Evolutionary conservation across 164 flowering plant species (phyloP).

Genomic region (Magnolia changhungtana): DNA sequence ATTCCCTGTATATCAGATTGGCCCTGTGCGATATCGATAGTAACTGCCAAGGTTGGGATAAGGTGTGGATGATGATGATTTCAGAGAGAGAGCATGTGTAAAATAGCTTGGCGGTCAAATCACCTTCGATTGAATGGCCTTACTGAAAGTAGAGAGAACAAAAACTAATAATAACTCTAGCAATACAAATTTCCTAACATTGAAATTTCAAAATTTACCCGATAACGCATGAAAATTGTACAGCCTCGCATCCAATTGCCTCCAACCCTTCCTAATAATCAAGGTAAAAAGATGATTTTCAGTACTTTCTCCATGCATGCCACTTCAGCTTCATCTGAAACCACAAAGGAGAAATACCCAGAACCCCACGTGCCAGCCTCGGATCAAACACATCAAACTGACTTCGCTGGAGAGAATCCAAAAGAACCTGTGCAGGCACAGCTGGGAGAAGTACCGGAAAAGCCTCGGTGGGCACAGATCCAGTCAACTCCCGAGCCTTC

Average conservation of each 20-base stretch:
- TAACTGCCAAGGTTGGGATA: too few species aligned
- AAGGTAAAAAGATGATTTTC: conserved; percentile 12
- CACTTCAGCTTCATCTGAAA: conserved; percentile 81
- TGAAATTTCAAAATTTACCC: not conserved
- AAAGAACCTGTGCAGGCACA: conserved; percentile 72
- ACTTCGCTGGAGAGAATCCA: conserved; percentile 58
- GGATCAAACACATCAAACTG: conserved; percentile 93
- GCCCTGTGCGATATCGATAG: too few species aligned
- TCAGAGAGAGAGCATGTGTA: too few species aligned
- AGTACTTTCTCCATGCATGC: conserved; percentile 81
- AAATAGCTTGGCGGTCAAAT: too few species aligned
- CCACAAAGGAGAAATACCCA: conserved; percentile 84
- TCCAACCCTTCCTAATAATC: not conserved
- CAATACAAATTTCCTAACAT: not conserved
- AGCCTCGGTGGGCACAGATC: conserved; percentile 74
- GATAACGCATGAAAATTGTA: not conserved
- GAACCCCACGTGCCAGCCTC: conserved; percentile 58
- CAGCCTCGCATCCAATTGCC: not conserved
- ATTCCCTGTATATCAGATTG: too few species aligned
- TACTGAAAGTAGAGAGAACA: not conserved
- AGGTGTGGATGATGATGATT: too few species aligned
- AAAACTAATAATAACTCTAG: not conserved
- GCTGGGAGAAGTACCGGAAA: conserved; percentile 76
- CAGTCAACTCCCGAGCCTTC: conserved; percentile 79
- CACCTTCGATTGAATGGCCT: too few species aligned